Conservation (phyloP, 129 eudicot species). For the Centaurea solstitialis region DNA sequence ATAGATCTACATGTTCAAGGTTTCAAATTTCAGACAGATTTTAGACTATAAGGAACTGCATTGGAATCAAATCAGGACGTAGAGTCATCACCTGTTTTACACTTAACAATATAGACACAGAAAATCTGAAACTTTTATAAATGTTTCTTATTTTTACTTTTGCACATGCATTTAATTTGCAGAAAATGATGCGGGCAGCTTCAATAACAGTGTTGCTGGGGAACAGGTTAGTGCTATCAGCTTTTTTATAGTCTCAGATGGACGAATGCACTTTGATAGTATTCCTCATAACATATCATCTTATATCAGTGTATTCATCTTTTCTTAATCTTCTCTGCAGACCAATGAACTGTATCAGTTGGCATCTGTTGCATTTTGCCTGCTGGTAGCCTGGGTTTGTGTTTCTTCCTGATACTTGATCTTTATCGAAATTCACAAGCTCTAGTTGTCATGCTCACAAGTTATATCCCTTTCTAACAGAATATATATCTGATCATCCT, state of each 20-base stretch:
- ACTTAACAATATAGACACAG: constrained; percentile 8
- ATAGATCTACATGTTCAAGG: background rate
- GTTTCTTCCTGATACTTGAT: constrained; percentile 11
- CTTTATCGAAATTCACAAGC: constrained; percentile 2
- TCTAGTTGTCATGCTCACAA: background rate
- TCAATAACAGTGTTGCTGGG: constrained; percentile 84
- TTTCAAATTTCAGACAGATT: background rate
- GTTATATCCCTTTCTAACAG: background rate
- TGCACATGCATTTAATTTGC: constrained; percentile 40
- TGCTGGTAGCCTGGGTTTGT: constrained; percentile 98
- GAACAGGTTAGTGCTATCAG: constrained; percentile 64
- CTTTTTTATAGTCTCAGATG: constrained; percentile 15
- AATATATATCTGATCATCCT: background rate
- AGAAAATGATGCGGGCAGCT: constrained; percentile 87
- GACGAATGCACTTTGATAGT: constrained; percentile 15
- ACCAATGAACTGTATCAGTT: constrained; percentile 96
- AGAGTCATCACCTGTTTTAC: background rate
- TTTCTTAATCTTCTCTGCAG: constrained; percentile 50
- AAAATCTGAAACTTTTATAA: background rate
- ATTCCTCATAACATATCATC: constrained; percentile 2
- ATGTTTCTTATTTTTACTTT: constrained; percentile 17
- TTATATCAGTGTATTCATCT: background rate
- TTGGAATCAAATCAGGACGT: background rate
- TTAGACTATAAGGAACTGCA: constrained; percentile 8
- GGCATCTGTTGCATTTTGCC: constrained; percentile 98